Evolutionary conservation across 2,329 filamentous ascomycete genomes (phyloP).

Genomic region (Aulographum hederae): DNA sequence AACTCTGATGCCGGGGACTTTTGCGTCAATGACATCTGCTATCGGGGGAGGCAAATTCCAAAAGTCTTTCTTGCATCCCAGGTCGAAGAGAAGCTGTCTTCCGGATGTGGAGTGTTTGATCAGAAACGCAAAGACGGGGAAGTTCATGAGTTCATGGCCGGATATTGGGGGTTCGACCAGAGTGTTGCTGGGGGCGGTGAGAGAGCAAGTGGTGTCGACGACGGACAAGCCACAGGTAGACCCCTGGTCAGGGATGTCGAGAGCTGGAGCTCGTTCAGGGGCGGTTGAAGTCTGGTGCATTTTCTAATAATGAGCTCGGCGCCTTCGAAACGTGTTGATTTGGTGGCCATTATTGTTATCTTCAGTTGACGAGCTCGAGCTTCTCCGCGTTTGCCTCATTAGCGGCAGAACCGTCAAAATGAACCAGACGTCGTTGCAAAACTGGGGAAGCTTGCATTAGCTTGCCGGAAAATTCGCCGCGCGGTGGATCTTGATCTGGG

Average conservation of each 20-base stretch:
- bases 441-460: no score
- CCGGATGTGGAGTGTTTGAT: background rate
- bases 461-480: no score
- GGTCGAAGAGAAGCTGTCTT: constrained; percentile 1
- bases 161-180: background rate
- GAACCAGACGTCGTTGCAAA: no score
- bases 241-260: background rate
- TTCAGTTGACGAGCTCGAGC: no score
- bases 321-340: no score
- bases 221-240: background rate
- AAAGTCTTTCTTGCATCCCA: constrained; percentile 2
- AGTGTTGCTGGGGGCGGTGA: background rate
- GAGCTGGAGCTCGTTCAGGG: background rate
- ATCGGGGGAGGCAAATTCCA: constrained; percentile 2
- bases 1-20: constrained; percentile 16
- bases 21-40: background rate
- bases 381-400: no score
- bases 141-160: constrained; percentile 1
- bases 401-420: no score
- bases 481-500: no score
- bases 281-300: no score
- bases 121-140: constrained; percentile 1
- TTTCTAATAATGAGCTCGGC: no score
- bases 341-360: no score
- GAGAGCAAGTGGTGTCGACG: background rate